Evolutionary conservation across 164 flowering plant species (phyloP).

Genomic region (Stephania yunnanensis): DNA sequence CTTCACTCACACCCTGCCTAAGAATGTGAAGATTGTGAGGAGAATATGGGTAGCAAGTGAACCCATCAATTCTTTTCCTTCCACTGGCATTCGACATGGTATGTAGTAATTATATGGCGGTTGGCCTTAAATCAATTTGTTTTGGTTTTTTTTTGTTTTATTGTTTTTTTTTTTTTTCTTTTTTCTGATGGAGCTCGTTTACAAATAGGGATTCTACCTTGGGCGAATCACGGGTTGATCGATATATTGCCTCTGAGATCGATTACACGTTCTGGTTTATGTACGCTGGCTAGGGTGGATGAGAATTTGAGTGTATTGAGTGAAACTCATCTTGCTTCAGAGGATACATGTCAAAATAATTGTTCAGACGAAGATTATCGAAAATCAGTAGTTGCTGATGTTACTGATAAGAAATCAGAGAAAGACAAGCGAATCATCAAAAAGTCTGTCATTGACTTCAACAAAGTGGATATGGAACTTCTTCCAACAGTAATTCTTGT

Average conservation of each 20-base stretch:
- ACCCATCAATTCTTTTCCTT: not conserved
- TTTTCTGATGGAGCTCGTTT: not conserved
- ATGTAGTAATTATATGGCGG: not conserved
- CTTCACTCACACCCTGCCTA: not conserved
- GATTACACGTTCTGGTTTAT: constrained; percentile 7
- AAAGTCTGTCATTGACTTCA: constrained; percentile 52
- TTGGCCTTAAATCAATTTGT: not conserved
- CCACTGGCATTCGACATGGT: not conserved
- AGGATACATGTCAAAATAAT: constrained; percentile 4
- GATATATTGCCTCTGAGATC: not conserved
- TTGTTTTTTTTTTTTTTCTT: not conserved
- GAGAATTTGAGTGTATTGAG: not conserved
- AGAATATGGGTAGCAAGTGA: constrained; percentile 8
- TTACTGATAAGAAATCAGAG: not conserved
- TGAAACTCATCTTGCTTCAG: not conserved
- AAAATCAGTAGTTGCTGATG: not conserved
- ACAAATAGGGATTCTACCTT: too few relatives aligned
- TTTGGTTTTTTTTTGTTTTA: not conserved
- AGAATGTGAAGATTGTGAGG: not conserved
- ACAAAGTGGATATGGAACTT: constrained; percentile 44
- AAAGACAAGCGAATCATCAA: constrained; percentile 12
- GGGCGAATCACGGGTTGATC: not conserved
- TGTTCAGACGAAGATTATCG: not conserved
- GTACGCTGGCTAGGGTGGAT: constrained; percentile 11
- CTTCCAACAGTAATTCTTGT: constrained; percentile 80